A percentile compares a stretch with the other conserved stretches of the same genome.
phyloP scores from a whole-genome alignment of 2,329 filamentous ascomycete species.

The Lecanoromycetidae sp. region DNA sequence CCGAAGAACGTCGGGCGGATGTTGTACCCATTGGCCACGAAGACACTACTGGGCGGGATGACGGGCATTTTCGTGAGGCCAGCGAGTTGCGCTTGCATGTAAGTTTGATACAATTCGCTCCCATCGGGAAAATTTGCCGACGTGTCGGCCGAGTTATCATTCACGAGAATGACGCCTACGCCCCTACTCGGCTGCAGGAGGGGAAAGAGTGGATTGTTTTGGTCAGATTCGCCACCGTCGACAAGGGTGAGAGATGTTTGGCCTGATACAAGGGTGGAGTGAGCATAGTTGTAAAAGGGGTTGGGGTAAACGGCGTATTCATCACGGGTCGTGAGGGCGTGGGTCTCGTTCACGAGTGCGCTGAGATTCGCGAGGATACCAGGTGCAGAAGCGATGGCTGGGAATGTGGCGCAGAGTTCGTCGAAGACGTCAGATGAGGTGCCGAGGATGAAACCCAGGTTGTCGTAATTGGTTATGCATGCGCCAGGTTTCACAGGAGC shows the following conservation, averaged over 20 bases:
- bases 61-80: constrained; percentile 47
- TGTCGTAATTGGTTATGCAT: constrained; percentile 38
- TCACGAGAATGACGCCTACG: constrained; percentile 52
- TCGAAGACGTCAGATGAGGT: constrained; percentile 35
- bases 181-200: constrained; percentile 39
- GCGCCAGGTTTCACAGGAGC: constrained; percentile 27
- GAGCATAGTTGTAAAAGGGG: constrained; percentile 42
- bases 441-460: constrained; percentile 37
- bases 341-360: constrained; percentile 23
- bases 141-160: constrained; percentile 54
- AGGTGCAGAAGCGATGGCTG: constrained; percentile 20
- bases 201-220: constrained; percentile 43
- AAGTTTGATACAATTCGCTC: constrained; percentile 45
- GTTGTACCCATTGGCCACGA: constrained; percentile 48
- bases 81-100: constrained; percentile 40
- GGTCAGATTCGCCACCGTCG: constrained; percentile 39
- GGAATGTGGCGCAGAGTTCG: constrained; percentile 22
- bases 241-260: constrained; percentile 34
- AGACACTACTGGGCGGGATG: constrained; percentile 44
- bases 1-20: constrained; percentile 51
- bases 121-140: constrained; percentile 48
- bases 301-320: constrained; percentile 48
- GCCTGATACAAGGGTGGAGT: constrained; percentile 30
- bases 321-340: constrained; percentile 25
- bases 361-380: constrained; percentile 22